Evolutionary conservation across 441 rosid species (phyloP).

Genomic region (Isatis lusitanica): DNA sequence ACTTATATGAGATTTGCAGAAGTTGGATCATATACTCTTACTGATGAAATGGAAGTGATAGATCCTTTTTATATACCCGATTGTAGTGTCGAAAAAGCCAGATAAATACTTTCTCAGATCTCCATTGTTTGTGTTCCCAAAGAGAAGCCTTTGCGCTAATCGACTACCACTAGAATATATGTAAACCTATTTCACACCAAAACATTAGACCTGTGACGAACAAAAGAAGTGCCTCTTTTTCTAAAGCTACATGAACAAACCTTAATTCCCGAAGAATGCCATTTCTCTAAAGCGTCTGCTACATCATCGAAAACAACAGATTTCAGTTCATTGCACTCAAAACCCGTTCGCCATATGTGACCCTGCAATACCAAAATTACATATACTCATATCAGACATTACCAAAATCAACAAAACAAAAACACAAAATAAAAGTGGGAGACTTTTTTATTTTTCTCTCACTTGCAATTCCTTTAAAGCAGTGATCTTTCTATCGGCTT

Average conservation of each 20-base stretch:
- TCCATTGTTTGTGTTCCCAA: constrained; percentile 77
- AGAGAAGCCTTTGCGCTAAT: constrained; percentile 86
- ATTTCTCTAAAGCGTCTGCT: constrained; percentile 77
- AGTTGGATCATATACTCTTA: not conserved
- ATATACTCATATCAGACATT: constrained; percentile 15
- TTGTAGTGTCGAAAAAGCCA: constrained; percentile 84
- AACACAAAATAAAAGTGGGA: not conserved
- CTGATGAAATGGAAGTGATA: not conserved
- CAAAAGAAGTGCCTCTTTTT: not conserved
- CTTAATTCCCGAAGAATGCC: constrained; percentile 86
- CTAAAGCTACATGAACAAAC: constrained; percentile 37
- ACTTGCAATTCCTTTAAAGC: constrained; percentile 96
- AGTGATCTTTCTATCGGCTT: constrained; percentile 90
- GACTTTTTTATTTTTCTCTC: constrained; percentile 24
- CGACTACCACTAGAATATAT: constrained; percentile 97
- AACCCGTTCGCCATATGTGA: constrained; percentile 94
- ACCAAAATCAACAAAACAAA: not conserved
- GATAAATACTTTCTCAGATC: constrained; percentile 80
- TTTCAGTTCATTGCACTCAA: constrained; percentile 61
- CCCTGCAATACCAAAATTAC: constrained; percentile 50
- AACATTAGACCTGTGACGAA: not conserved
- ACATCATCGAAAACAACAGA: constrained; percentile 86
- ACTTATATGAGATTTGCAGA: constrained; percentile 8
- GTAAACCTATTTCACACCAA: constrained; percentile 53
- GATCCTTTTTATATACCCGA: constrained; percentile 55